Evolutionary conservation across 768 basidiomycete genomes (phyloP).

Genomic region (Sporobolomyces phaffii): DNA sequence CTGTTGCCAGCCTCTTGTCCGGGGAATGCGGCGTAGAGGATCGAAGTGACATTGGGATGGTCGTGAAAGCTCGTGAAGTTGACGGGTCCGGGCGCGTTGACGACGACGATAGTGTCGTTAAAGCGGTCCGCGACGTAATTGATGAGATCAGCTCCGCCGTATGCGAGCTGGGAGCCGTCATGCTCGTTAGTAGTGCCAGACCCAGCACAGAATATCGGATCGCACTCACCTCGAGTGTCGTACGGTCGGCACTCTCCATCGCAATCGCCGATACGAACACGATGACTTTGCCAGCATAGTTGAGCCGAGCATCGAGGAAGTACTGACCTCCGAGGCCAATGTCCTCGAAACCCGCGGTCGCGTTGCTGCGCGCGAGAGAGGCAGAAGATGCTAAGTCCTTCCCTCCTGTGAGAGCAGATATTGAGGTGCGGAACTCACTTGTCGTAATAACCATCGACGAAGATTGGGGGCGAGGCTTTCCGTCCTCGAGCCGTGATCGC

Average conservation of each 20-base stretch:
- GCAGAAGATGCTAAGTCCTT: too few species aligned
- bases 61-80: slow-evolving; percentile 54
- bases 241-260: slow-evolving; percentile 38
- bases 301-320: slow-evolving; percentile 30
- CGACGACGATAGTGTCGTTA: slow-evolving; percentile 42
- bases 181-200: background rate
- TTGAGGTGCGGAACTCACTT: too few species aligned
- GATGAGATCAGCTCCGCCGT: slow-evolving; percentile 41
- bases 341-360: slow-evolving; percentile 8
- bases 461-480: slow-evolving; percentile 7
- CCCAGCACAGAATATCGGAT: background rate
- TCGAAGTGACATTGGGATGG: slow-evolving; percentile 36
- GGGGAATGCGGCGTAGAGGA: slow-evolving; percentile 23
- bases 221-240: slow-evolving; percentile 21
- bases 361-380: slow-evolving; percentile 14
- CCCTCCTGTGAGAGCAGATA: too few species aligned
- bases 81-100: slow-evolving; percentile 49
- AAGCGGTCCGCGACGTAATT: slow-evolving; percentile 39
- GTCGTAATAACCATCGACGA: slow-evolving; percentile 28
- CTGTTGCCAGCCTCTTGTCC: slow-evolving; percentile 57
- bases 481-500: slow-evolving; percentile 43
- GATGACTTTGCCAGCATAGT: slow-evolving; percentile 13
- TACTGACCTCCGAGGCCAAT: slow-evolving; percentile 11
- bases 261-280: slow-evolving; percentile 34
- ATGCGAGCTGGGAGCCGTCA: slow-evolving; percentile 3